Conservation (phyloP, 495 filamentous ascomycete species). For the Aspergillus cavernicola region DNA sequence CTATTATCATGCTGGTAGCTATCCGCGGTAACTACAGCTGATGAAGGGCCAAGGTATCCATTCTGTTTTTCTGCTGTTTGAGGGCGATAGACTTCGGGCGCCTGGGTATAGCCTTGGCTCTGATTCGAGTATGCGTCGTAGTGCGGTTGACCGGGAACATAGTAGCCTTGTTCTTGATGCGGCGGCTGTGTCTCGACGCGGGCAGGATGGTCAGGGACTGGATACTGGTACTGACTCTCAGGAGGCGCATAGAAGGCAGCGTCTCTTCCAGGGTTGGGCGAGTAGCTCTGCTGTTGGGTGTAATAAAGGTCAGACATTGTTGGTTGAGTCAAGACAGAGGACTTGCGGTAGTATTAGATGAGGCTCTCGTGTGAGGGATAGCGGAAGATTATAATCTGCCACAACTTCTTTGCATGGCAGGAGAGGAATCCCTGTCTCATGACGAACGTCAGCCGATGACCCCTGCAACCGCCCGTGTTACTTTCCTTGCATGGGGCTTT, state of each 20-base stretch:
- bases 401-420: not conserved
- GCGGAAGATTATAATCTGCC: not conserved
- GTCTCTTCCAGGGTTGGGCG: not conserved
- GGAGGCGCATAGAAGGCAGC: conserved; percentile 13
- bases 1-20: not conserved
- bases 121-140: conserved; percentile 3
- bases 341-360: not conserved
- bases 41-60: conserved; percentile 6
- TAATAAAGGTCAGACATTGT: conserved; percentile 17
- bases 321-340: not conserved
- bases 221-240: conserved; percentile 14
- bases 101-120: not conserved
- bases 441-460: not conserved
- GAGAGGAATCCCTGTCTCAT: not conserved
- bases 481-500: no score
- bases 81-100: conserved; percentile 3
- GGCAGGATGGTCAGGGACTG: not conserved
- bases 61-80: not conserved
- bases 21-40: not conserved
- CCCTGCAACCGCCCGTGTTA: no score
- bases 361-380: no score
- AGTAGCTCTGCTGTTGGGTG: conserved; percentile 7
- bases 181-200: conserved; percentile 10
- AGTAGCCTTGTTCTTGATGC: conserved; percentile 8
- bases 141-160: conserved; percentile 10